Percentiles rank a stretch among this genome's conserved stretches.
phyloP scores from a whole-genome alignment of 2,329 filamentous ascomycete species.

The Hymenoscyphus albidus region DNA sequence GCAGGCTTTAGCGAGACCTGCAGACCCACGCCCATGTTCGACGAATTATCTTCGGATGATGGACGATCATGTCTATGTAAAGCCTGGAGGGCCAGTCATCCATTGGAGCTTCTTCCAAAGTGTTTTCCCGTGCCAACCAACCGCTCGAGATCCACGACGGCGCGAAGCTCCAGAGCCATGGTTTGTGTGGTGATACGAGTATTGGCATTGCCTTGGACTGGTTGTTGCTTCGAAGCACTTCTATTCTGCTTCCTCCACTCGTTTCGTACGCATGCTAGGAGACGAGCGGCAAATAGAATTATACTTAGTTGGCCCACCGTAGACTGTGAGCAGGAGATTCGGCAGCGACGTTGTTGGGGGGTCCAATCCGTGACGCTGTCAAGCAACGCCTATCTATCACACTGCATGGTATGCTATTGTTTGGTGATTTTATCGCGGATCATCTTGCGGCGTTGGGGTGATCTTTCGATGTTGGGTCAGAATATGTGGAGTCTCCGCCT shows the following conservation, averaged over 20 bases:
- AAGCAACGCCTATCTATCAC: not conserved
- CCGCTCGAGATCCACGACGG: not conserved
- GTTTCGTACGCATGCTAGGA: not conserved
- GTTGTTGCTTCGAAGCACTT: not conserved
- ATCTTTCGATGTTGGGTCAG: not conserved
- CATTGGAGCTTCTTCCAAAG: not conserved
- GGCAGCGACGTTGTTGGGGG: not conserved
- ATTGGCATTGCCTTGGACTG: not conserved
- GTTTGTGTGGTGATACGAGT: not conserved
- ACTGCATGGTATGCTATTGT: not conserved
- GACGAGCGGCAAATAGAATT: not conserved
- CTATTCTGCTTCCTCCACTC: not conserved
- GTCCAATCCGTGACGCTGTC: not conserved
- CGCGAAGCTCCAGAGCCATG: slow-evolving; percentile 1
- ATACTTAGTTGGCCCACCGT: not conserved
- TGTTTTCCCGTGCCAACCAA: not conserved
- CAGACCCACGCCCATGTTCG: not conserved
- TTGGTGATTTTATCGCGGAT: slow-evolving; percentile 1
- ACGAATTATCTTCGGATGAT: not conserved
- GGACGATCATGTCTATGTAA: slow-evolving; percentile 5
- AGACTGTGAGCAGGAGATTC: not conserved
- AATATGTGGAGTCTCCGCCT: not conserved
- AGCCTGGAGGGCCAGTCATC: not conserved
- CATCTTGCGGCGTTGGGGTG: not conserved
- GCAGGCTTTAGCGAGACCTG: not conserved